Base-by-base conservation (phyloP, 306 rosid species). In the Echinosophora koreensis region DNA sequence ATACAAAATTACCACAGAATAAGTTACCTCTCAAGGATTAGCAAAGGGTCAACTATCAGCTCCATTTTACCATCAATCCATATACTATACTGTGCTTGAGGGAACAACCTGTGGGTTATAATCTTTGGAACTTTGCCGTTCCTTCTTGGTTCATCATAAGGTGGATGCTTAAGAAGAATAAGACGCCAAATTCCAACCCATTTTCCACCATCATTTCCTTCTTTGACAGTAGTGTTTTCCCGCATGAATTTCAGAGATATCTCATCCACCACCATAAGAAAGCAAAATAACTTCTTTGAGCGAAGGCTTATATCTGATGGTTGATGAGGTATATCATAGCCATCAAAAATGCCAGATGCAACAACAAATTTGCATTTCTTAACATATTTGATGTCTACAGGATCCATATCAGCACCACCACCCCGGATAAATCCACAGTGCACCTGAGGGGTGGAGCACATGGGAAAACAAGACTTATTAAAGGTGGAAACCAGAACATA, bases 11-110 rank as follows among this genome's bases (percentile, higher is more conserved):
- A 39, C 37, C 18, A 44, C 6, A 44, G 54, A 39, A 71, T 50
- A 47, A 55, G 66, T 68, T 68, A 95, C 98, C 97, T 92, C 84
- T 95, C 99, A 62, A 95, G 93, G 35, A 92, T 91, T 71, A 82
- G 96, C 88, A 95, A 72, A 15, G 99, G 97, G 85, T 95, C 99
- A 56, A 92, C 97, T 39, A 95, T 73, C 69, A 92, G 88, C 91
- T 92, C 99, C 99, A 95, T 95, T 88, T 95, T 95, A 78, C 97
- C 98, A 87, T 95, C 98, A 22, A 95, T 91, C 99, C 99, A 95
- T 66, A 95, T 92, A 83, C 97, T 92, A 80, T 95, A 92, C 71
- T 86, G 99, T 60, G 97, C 92, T 66, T 89, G 87, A 78, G 98
- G 97, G 86, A 88, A 94, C 66, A 94, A 72, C 55, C 97, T 88